Base-by-base conservation (phyloP, 345 rosid genomes). In the Hibiscus mutabilis region DNA sequence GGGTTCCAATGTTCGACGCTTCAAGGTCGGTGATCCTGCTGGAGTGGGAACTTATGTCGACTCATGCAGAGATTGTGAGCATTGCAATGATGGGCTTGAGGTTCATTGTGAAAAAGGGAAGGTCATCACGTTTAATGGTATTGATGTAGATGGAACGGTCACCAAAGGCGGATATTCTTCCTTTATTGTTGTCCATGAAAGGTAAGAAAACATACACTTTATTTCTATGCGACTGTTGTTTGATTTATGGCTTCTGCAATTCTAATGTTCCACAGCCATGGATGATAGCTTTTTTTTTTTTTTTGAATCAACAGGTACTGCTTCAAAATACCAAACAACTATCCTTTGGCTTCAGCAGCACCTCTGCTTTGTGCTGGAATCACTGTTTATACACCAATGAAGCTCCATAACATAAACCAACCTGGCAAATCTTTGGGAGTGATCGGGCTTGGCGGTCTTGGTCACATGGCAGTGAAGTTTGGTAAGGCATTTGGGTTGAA, bases 401-500 rank as follows among this genome's bases (percentile, higher is more conserved):
- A 87, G 62, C 87, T 84, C 56, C 88, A 93, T 74, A 80, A 81
- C 70, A 91, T 93, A 95, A 88, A 93, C 62, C 90, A 89, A 75
- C 82, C 93, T 11, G 97, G 97, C 18, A 91, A 88, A 75, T 85
- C 89, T 53, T 77, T 89, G 1, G 96, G 96, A 11, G 95, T 93
- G 63, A 82, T 93, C 12, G 97, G 98, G 60, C 90, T 93, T 1
- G 96, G 97, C 52, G 96, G 98, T 47, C 98, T 93, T 16, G 97
- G 97, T 14, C 98, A 89, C 81, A 86, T 93, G 96, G 98, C 96
- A 3, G 91, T 89, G 74, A 93, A 93, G 86, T 93, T 93, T 53
- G 98, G 97, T 29, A 93, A 93, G 82, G 96, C 96, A 66, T 91
- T 93, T 67, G 97, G 98, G 56, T 80, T 91, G 75, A 70, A 64